phyloP scores from a whole-genome alignment of 352 stramenopile genomes.

The Phytophthora foliorum region DNA sequence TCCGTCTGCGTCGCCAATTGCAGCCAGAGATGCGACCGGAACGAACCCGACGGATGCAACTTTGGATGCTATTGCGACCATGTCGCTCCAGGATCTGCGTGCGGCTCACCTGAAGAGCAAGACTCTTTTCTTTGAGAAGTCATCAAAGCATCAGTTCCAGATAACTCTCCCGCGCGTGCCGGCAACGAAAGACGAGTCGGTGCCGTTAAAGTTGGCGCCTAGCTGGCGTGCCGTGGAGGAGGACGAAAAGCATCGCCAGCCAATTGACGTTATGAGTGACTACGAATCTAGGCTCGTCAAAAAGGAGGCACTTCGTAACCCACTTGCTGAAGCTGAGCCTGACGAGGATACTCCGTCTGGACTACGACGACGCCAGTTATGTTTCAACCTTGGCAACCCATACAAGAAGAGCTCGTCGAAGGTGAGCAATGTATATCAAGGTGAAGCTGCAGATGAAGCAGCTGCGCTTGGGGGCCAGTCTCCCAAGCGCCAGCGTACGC shows the following conservation, averaged over 20 bases:
- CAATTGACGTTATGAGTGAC: conserved; percentile 91
- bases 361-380: conserved; percentile 77
- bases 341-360: conserved; percentile 87
- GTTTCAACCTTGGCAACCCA: conserved; percentile 88
- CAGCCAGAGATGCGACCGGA: conserved; percentile 33
- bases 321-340: conserved; percentile 83
- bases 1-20: conserved; percentile 45
- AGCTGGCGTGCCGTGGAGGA: conserved; percentile 73
- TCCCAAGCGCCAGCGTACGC: conserved; percentile 81
- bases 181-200: conserved; percentile 23
- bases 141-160: conserved; percentile 48
- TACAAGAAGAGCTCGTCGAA: conserved; percentile 93
- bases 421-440: conserved; percentile 85
- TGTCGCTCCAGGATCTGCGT: conserved; percentile 74
- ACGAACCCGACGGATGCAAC: conserved; percentile 38
- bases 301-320: conserved; percentile 88
- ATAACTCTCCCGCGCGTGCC: conserved; percentile 43
- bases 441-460: conserved; percentile 87
- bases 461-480: conserved; percentile 79
- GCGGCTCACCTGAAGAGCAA: conserved; percentile 62
- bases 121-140: conserved; percentile 61
- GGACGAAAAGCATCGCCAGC: conserved; percentile 86
- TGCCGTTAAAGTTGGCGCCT: conserved; percentile 59
- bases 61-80: conserved; percentile 68
- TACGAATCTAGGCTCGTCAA: conserved; percentile 90